These are phyloP conservation scores for Stagonosporopsis rhizophila DNA, from an alignment of 2,329 filamentous ascomycete genomes.

Conservation along the genomic window DNA sequence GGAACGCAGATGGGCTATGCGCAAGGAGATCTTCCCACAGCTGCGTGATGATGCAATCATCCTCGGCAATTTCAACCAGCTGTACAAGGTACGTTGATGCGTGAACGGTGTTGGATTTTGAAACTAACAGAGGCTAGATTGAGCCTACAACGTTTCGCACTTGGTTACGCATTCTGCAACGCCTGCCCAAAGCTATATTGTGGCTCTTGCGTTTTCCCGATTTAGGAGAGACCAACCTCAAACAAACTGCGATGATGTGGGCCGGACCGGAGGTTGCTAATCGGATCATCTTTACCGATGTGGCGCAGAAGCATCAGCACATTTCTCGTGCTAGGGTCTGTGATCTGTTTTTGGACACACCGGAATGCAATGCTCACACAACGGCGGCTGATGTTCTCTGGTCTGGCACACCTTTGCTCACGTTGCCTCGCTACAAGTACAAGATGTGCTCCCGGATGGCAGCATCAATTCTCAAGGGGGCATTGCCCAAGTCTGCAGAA, in stretches of 20 bases:
- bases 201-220: conserved; percentile 98
- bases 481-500: conserved; percentile 74
- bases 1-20: conserved; percentile 84
- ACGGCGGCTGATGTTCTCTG: conserved; percentile 96
- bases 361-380: conserved; percentile 97
- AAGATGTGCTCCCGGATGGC: conserved; percentile 99
- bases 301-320: conserved; percentile 92
- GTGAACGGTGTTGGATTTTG: neutral
- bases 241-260: conserved; percentile 81
- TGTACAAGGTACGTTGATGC: conserved; percentile 81
- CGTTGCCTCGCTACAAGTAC: conserved; percentile 88
- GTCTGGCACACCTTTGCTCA: conserved; percentile 93
- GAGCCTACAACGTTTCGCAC: conserved; percentile 95
- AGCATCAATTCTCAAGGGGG: conserved; percentile 89
- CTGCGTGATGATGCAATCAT: conserved; percentile 86
- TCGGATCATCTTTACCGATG: conserved; percentile 93
- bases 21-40: conserved; percentile 86
- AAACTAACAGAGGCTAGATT: conserved; percentile 66
- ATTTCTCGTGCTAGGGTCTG: conserved; percentile 91
- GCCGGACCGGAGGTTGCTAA: conserved; percentile 83
- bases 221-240: conserved; percentile 84
- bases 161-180: conserved; percentile 89
- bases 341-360: conserved; percentile 94
- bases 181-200: conserved; percentile 84
- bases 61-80: conserved; percentile 96